Percentiles rank a stretch among this genome's conserved stretches.
Evolutionary conservation across 495 filamentous ascomycete genomes (phyloP).

Genomic region (Aspergillus affinis): DNA sequence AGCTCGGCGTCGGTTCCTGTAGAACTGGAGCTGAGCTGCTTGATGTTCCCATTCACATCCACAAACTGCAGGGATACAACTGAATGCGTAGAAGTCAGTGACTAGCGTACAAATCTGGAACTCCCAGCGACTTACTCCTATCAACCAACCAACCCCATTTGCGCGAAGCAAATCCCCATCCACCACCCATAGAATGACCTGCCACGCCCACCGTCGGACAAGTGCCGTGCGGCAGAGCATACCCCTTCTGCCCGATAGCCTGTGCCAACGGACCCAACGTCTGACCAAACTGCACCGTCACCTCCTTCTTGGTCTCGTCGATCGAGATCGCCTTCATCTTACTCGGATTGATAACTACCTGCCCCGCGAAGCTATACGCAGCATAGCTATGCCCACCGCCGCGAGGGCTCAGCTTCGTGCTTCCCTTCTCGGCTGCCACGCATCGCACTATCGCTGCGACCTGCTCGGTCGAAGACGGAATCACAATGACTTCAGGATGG

Average conservation of each 20-base stretch:
- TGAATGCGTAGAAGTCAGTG: neutral
- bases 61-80: constrained; percentile 6
- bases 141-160: constrained; percentile 11
- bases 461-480: constrained; percentile 1
- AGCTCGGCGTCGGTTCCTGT: constrained; percentile 1
- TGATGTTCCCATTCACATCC: constrained; percentile 3
- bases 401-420: constrained; percentile 2
- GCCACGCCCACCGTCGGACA: constrained; percentile 5
- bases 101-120: neutral
- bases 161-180: constrained; percentile 4
- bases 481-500: constrained; percentile 2
- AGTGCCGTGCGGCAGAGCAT: constrained; percentile 9
- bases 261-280: constrained; percentile 5
- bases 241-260: constrained; percentile 3
- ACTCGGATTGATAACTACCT: constrained; percentile 4
- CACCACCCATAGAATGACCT: constrained; percentile 6
- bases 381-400: constrained; percentile 9
- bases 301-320: constrained; percentile 1
- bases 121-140: neutral
- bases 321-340: neutral
- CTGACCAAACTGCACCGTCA: constrained; percentile 8
- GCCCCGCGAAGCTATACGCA: constrained; percentile 6
- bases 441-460: constrained; percentile 4
- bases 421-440: constrained; percentile 3
- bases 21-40: constrained; percentile 1